Evolutionary conservation across 2,329 filamentous ascomycete species (phyloP).

Genomic region (Sclerotinia spermophila): DNA sequence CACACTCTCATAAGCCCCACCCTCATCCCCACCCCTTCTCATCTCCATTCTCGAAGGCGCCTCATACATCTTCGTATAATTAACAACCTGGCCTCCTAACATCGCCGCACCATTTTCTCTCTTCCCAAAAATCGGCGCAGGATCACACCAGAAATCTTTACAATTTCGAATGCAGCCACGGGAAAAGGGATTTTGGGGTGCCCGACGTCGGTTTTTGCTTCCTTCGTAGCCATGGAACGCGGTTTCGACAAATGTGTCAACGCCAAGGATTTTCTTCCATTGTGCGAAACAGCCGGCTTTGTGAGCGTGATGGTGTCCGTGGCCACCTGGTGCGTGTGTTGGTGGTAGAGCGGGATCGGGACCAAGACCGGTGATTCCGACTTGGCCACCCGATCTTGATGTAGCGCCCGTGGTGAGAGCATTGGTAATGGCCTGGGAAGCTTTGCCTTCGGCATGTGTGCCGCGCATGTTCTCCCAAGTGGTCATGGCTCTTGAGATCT

Average conservation of each 20-base stretch:
- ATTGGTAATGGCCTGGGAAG: slow-evolving; percentile 60
- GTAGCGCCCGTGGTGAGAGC: slow-evolving; percentile 71
- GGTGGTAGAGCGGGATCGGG: slow-evolving; percentile 54
- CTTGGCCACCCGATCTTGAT: slow-evolving; percentile 63
- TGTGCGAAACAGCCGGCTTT: slow-evolving; percentile 67
- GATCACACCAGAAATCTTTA: slow-evolving; percentile 94
- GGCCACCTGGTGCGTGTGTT: slow-evolving; percentile 38
- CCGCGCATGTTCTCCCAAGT: slow-evolving; percentile 97
- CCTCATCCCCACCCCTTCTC: slow-evolving; percentile 25
- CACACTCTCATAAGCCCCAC: slow-evolving; percentile 33
- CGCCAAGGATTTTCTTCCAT: slow-evolving; percentile 80
- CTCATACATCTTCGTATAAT: slow-evolving; percentile 90
- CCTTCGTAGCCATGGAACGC: slow-evolving; percentile 68
- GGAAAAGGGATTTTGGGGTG: slow-evolving; percentile 74
- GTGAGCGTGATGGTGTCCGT: slow-evolving; percentile 42
- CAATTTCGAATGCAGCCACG: slow-evolving; percentile 84
- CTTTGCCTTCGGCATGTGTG: slow-evolving; percentile 53
- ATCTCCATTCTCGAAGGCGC: slow-evolving; percentile 49
- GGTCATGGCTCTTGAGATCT: slow-evolving; percentile 88
- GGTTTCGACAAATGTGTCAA: slow-evolving; percentile 92
- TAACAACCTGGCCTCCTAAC: slow-evolving; percentile 73
- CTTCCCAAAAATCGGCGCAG: slow-evolving; percentile 73
- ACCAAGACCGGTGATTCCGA: slow-evolving; percentile 63
- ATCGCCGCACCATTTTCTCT: slow-evolving; percentile 71
- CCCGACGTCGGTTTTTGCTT: slow-evolving; percentile 47